phyloP scores from a whole-genome alignment of 345 rosid genomes.

The Trapa bicornis region DNA sequence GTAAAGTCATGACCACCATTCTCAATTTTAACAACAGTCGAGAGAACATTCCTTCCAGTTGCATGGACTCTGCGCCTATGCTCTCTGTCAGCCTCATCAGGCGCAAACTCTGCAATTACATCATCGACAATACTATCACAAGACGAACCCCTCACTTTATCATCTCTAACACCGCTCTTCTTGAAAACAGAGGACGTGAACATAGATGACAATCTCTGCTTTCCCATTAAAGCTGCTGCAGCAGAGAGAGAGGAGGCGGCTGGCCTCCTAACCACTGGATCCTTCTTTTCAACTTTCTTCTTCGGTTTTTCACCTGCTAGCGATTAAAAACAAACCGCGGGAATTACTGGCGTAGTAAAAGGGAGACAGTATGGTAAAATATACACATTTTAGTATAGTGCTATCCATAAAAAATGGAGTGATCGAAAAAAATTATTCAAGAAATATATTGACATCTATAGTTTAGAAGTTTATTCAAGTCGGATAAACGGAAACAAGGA shows the following conservation, averaged over 20 bases:
- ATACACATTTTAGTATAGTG: not conserved
- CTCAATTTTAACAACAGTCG: conserved; percentile 19
- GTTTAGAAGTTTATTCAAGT: not conserved
- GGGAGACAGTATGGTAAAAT: not conserved
- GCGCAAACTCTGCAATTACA: conserved; percentile 67
- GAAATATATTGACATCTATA: too few relatives aligned
- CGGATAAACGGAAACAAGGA: not conserved
- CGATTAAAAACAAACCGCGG: not conserved
- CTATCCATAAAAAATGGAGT: not conserved
- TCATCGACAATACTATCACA: conserved; percentile 68
- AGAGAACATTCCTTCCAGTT: conserved; percentile 5
- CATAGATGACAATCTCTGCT: conserved; percentile 71
- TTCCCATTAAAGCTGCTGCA: conserved; percentile 81
- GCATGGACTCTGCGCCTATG: conserved; percentile 42
- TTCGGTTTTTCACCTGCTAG: conserved; percentile 16
- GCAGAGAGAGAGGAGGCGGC: conserved; percentile 48
- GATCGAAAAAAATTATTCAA: not conserved
- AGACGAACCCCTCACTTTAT: conserved; percentile 33
- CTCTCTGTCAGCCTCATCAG: conserved; percentile 64
- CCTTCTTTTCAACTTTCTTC: conserved; percentile 45
- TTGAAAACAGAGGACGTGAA: conserved; percentile 64
- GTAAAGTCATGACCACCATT: conserved; percentile 4
- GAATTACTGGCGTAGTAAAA: not conserved
- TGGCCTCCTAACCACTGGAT: conserved; percentile 33
- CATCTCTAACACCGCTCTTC: conserved; percentile 43